Conservation (phyloP, 257 asterid genomes). For the Scutellaria barbata region DNA sequence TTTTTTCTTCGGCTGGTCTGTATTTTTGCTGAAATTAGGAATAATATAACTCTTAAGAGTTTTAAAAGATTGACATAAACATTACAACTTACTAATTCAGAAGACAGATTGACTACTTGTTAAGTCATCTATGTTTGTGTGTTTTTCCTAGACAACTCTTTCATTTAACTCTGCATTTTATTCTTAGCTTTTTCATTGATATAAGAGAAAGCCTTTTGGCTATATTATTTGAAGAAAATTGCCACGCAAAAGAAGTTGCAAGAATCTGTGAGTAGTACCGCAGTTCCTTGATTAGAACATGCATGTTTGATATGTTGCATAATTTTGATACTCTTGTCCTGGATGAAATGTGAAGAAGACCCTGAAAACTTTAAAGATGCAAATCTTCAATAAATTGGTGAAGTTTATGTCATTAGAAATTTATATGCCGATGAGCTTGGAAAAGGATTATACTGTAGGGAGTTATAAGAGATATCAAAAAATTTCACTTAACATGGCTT, state of each 20-base stretch:
- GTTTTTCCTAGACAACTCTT: background rate
- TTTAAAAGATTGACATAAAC: background rate
- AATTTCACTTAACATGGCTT: conserved; percentile 5
- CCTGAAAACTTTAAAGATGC: background rate
- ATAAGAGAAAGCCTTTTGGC: no score
- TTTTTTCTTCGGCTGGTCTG: background rate
- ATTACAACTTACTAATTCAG: background rate
- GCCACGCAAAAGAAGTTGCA: no score
- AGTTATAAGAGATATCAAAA: conserved; percentile 13
- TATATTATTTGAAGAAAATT: no score
- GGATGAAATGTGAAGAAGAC: conserved; percentile 3
- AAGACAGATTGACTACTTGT: background rate
- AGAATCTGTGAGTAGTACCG: conserved; percentile 22
- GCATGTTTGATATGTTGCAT: conserved; percentile 27
- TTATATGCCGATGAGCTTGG: background rate
- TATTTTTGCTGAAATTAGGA: background rate
- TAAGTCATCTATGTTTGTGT: background rate
- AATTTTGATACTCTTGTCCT: conserved; percentile 10
- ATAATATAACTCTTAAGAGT: background rate
- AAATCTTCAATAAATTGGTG: conserved; percentile 23
- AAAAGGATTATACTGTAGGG: conserved; percentile 2
- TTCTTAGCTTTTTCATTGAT: no score
- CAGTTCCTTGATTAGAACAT: conserved; percentile 22
- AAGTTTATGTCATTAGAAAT: conserved; percentile 4
- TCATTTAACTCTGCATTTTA: no score